Base-by-base conservation (phyloP, 768 basidiomycete species). In the Lentinula edodes region DNA sequence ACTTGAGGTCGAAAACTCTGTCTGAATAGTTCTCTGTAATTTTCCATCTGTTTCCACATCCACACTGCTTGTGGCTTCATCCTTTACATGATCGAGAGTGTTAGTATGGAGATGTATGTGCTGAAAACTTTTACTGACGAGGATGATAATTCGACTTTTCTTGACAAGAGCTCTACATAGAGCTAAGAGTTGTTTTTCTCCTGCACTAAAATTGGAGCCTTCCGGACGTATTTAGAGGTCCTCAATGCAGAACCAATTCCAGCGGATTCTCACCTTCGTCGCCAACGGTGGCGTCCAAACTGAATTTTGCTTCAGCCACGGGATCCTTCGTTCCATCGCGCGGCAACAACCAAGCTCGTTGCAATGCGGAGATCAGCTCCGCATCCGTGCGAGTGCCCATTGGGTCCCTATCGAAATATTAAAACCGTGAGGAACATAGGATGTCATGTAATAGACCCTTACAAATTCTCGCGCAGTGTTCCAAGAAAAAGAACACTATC, bases 151-250 rank as follows among this genome's bases (percentile, higher is more conserved):
- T 15, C 78, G 76, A 66, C 83, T 84, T 54, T 83, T 81, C 70
- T 85, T 85, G 42, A 85, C 83, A 12, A 89, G 73, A 0, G 85
- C 86, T 35, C 87, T 76, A 65, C 81, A 81, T 2, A 89, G 71
- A 4, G 86, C 85, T 10, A 87, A 75, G 42, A 88, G 74, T 65
- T 89, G 86, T 62, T 82, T 82, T 70, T 89, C 87, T 20, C 87
- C 87, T 3, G 82, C 84, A 62, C 83, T 84, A 68, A 80, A 87
- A 66, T 88, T 89, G 3, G 78, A 78, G 1, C 85, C 83, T 85
- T 54, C 6, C 18, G 48, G 36, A 20, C 38, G 41, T 12, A 52
- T 38, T 32, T 43, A 32, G 15, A 18, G 15, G 43, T 10, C 20
- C n/a, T 20, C 10, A 23, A 16, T 9, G 52, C 16, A n/a, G 36